Conservation (phyloP, 179 eudicot species). For the Dionaea muscipula region DNA sequence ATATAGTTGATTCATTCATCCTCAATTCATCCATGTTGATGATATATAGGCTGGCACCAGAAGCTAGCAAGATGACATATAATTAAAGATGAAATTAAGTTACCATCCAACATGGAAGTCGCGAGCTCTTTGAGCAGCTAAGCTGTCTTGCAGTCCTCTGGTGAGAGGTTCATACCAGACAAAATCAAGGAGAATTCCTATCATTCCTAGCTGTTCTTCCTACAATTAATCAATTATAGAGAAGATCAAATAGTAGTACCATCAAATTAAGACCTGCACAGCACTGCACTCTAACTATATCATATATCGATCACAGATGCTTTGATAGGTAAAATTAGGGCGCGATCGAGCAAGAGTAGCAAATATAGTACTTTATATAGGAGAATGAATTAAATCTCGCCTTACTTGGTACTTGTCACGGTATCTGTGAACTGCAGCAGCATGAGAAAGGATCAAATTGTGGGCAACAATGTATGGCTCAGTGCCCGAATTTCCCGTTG, state of each 20-base stretch:
- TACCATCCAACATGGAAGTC: constrained; percentile 91
- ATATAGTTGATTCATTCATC: too few species aligned
- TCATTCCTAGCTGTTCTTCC: constrained; percentile 66
- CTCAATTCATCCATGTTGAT: too few species aligned
- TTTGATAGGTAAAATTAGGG: too few species aligned
- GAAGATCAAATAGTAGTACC: too few species aligned
- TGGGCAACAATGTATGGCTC: constrained; percentile 85
- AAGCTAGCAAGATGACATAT: too few species aligned
- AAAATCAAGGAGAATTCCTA: constrained; percentile 78
- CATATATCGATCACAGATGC: too few species aligned
- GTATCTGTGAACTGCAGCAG: constrained; percentile 75
- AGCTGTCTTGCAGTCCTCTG: constrained; percentile 44
- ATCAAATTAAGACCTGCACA: too few species aligned
- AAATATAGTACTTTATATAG: neutral
- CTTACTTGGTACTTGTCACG: constrained; percentile 61
- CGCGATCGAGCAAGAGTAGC: neutral
- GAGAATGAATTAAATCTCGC: neutral
- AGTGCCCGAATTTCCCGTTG: constrained; percentile 70
- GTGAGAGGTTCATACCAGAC: constrained; percentile 93
- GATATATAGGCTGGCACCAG: too few species aligned
- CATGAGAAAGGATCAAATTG: constrained; percentile 64
- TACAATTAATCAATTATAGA: constrained; percentile 20
- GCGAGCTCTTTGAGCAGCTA: constrained; percentile 86
- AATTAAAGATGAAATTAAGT: neutral
- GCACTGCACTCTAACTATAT: too few species aligned